Conservation (phyloP, 2,329 filamentous ascomycete species). For the Leptographium radiaticola region DNA sequence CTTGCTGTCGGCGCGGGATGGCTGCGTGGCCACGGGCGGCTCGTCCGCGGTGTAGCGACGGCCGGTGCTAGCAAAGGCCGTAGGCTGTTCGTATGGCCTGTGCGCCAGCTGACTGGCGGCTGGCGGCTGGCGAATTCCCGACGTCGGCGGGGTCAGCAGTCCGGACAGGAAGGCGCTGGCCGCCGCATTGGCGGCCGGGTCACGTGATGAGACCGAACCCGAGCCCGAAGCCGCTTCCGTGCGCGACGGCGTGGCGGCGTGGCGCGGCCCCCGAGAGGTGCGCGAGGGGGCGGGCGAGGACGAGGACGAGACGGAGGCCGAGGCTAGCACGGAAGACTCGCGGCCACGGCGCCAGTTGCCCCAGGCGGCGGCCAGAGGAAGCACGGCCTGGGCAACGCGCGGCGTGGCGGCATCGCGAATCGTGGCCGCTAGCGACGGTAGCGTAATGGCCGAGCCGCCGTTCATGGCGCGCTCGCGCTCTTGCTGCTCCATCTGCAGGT, state of each 20-base stretch:
- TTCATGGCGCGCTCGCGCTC: conserved; percentile 78
- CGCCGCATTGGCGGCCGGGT: too few relatives aligned
- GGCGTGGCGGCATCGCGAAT: conserved; percentile 68
- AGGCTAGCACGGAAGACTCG: conserved; percentile 23
- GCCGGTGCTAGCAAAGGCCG: conserved; percentile 47
- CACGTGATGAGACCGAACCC: conserved; percentile 25
- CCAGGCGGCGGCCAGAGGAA: conserved; percentile 75
- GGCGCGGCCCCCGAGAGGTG: conserved; percentile 4
- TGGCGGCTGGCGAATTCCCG: conserved; percentile 51
- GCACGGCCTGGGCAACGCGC: conserved; percentile 71
- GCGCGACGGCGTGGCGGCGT: conserved; percentile 47
- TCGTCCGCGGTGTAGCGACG: conserved; percentile 42
- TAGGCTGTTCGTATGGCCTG: conserved; percentile 30
- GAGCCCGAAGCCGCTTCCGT: conserved; percentile 28
- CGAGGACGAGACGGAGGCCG: conserved; percentile 19
- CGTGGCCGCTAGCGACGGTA: conserved; percentile 54
- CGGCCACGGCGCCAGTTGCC: conserved; percentile 77
- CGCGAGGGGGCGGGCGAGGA: background rate
- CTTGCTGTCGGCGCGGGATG: conserved; percentile 23
- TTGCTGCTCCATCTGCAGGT: conserved; percentile 95
- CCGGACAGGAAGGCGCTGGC: conserved; percentile 54
- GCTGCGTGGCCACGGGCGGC: conserved; percentile 19
- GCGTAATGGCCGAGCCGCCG: conserved; percentile 49
- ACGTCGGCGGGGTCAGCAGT: conserved; percentile 79
- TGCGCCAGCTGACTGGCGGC: conserved; percentile 20